These are phyloP conservation scores for Dipsacomyces acuminosporus DNA, from an alignment of 371 early-diverging fungal genomes.

Conservation along the genomic window DNA sequence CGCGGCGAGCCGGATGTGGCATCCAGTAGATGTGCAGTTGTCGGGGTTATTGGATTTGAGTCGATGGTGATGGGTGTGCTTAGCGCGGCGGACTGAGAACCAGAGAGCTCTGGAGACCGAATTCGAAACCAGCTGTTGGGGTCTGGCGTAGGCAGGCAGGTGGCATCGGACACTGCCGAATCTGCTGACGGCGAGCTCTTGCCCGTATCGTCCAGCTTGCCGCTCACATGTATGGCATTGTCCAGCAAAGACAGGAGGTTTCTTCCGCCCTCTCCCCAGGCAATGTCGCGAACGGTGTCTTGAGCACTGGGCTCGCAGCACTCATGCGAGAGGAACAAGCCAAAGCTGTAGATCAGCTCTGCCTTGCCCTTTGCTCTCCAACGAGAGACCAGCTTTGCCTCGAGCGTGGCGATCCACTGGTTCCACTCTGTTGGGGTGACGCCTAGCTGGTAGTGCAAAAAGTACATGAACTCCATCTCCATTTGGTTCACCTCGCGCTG, in stretches of 20 bases:
- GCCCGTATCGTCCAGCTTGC: slow-evolving; percentile 4
- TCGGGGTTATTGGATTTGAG: background rate
- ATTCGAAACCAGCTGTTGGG: slow-evolving; percentile 43
- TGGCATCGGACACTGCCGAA: slow-evolving; percentile 37
- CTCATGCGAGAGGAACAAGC: slow-evolving; percentile 43
- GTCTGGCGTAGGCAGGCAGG: slow-evolving; percentile 42
- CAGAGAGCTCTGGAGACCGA: slow-evolving; percentile 22
- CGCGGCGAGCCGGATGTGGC: too few relatives aligned
- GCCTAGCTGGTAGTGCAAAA: slow-evolving; percentile 52
- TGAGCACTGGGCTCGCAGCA: slow-evolving; percentile 43
- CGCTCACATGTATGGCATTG: slow-evolving; percentile 36
- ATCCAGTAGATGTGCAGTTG: background rate
- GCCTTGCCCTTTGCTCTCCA: slow-evolving; percentile 48
- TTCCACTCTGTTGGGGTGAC: slow-evolving; percentile 53
- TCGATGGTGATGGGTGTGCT: slow-evolving; percentile 1
- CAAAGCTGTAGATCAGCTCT: slow-evolving; percentile 40
- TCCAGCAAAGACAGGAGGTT: slow-evolving; percentile 38
- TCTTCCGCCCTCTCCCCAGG: slow-evolving; percentile 46
- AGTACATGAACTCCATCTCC: slow-evolving; percentile 60
- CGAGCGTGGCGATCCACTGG: slow-evolving; percentile 51
- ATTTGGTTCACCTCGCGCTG: slow-evolving; percentile 59
- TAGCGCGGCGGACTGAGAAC: slow-evolving; percentile 3
- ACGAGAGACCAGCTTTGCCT: slow-evolving; percentile 48
- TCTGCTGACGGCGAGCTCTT: slow-evolving; percentile 43
- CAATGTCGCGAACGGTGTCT: slow-evolving; percentile 44